These are phyloP conservation scores for Diaporthe citriasiana DNA, from an alignment of 2,329 filamentous ascomycete species.

Conservation along the genomic window DNA sequence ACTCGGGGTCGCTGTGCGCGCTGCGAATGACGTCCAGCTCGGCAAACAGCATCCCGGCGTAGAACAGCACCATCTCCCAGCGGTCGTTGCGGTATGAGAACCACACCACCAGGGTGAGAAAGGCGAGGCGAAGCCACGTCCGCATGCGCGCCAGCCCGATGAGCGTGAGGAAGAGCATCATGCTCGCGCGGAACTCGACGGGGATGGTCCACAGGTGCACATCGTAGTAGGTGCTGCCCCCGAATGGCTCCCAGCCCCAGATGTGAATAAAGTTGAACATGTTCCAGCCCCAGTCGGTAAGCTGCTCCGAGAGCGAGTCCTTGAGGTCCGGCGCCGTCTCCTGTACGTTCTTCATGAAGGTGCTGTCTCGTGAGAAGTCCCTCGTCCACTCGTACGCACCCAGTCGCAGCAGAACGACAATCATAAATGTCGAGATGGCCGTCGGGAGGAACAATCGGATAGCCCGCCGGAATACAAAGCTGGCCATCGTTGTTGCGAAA, in stretches of 20 bases:
- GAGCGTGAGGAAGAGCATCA: slow-evolving; percentile 69
- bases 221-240: slow-evolving; percentile 66
- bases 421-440: slow-evolving; percentile 63
- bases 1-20: slow-evolving; percentile 54
- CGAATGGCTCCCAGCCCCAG: slow-evolving; percentile 64
- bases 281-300: slow-evolving; percentile 61
- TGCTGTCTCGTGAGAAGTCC: slow-evolving; percentile 58
- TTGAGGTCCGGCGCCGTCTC: slow-evolving; percentile 62
- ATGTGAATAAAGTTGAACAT: slow-evolving; percentile 66
- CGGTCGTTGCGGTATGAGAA: slow-evolving; percentile 63
- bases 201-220: slow-evolving; percentile 75
- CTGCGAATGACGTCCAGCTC: slow-evolving; percentile 67
- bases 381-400: slow-evolving; percentile 65
- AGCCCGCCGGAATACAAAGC: slow-evolving; percentile 65
- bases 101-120: slow-evolving; percentile 57
- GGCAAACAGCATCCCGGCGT: slow-evolving; percentile 67
- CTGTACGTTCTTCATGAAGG: slow-evolving; percentile 62
- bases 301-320: slow-evolving; percentile 55
- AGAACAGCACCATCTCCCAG: slow-evolving; percentile 70
- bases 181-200: slow-evolving; percentile 70
- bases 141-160: slow-evolving; percentile 64
- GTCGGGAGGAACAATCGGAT: slow-evolving; percentile 67
- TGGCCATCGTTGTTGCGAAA: slow-evolving; percentile 62
- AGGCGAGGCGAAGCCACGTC: slow-evolving; percentile 57
- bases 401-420: slow-evolving; percentile 59